Evolutionary conservation across 2,329 filamentous ascomycete genomes (phyloP), one percentile per base, ranked within the genome.

Genomic region (Colletotrichum tropicicola): DNA sequence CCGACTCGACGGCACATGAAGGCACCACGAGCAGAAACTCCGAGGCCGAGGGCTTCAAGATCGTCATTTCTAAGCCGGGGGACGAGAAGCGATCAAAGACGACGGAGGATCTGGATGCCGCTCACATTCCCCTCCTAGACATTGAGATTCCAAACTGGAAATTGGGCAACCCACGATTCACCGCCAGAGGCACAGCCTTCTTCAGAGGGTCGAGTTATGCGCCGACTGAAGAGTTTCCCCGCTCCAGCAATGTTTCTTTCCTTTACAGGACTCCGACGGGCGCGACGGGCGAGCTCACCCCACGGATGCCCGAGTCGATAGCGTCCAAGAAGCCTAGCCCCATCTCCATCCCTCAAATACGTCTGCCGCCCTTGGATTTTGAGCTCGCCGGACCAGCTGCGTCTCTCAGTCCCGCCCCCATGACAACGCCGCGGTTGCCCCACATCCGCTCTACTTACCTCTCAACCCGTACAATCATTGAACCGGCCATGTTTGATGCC

Each of bases 61-160:
- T 97, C 37, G 85, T 95, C 66, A 95, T 97, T 71, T 91, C 93
- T 54, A 87, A 92, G 67, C 87, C 92, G 9, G 83, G 85, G 25
- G 85, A 87, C 45, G 86, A 87, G 28, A 73, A 76, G 41, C 85
- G 87, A 55, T 86, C 89, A 25, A 91, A 85, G 73, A 91, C 89
- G 5, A 84, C 87, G 67, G 88, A 91, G 72, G 87, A 87, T 70
- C 64, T 85, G 44, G 79, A 83, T 69, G 68, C 74, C 12, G 70
- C 77, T 17, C 73, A 75, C 41, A 77, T 82, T 39, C 89, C 87
- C 12, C 79, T 89, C 35, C 82, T 97, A 53, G 87, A 94, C 70
- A 86, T 95, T 44, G 84, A 89, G 21, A 97, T 97, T 53, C 94
- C 94, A 35, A 91, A 92, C 60, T 97, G 94, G 83, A 90, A 90